Evolutionary conservation across 2,329 filamentous ascomycete species (phyloP).

Genomic region (Fusarium buharicum): DNA sequence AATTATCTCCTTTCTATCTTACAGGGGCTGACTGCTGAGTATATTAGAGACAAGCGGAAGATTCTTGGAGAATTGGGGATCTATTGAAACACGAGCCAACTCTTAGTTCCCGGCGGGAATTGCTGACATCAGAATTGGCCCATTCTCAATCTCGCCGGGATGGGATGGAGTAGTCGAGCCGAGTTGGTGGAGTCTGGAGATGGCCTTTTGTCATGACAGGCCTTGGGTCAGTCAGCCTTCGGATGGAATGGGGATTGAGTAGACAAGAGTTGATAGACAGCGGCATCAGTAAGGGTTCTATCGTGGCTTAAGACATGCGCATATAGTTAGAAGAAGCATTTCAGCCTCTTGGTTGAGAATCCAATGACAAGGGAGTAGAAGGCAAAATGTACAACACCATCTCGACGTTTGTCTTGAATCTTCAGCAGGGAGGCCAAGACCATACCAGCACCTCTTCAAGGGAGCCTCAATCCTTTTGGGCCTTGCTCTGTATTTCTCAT

Average conservation of each 20-base stretch:
- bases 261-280: background rate
- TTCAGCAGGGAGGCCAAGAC: slow-evolving; percentile 19
- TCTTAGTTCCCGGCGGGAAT: slow-evolving; percentile 22
- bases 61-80: no score
- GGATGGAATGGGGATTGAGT: background rate
- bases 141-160: background rate
- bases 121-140: background rate
- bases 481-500: background rate
- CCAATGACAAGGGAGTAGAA: slow-evolving; percentile 8
- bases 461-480: background rate
- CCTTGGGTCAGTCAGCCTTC: background rate
- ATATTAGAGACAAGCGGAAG: background rate
- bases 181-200: slow-evolving; percentile 16
- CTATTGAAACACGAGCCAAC: slow-evolving; percentile 12
- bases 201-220: slow-evolving; percentile 6
- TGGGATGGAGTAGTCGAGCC: slow-evolving; percentile 1
- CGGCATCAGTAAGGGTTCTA: background rate
- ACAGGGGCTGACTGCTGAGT: no score
- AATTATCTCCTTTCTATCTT: no score
- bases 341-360: background rate
- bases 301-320: background rate
- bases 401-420: slow-evolving; percentile 13
- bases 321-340: background rate
- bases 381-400: background rate
- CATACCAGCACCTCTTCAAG: slow-evolving; percentile 16